Base-by-base conservation (phyloP, 495 filamentous ascomycete species). In the Podospora sp. region DNA sequence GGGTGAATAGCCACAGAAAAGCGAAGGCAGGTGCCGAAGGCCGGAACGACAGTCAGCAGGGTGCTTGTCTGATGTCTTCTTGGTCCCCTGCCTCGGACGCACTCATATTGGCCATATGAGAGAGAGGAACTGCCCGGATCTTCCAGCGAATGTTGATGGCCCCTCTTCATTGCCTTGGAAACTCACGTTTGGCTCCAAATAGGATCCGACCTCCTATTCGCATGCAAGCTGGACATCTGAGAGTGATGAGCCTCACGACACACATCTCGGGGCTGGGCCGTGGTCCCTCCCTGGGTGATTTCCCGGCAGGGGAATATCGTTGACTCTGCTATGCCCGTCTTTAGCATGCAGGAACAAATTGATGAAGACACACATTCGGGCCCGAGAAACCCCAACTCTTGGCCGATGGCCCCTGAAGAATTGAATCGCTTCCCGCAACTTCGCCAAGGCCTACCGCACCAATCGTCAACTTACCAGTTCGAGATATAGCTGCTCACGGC, bases 341-440 rank as follows among this genome's bases (percentile, higher is more conserved):
- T 59, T 65, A 69, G 18, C 25, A 63, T 72, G 69, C 68, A 75
- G 68, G 67, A 65, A 69, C 67, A 61, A 24, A 62, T 70, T 70
- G 60, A 71, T 66, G 69, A 68, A 71, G 62, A 64, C 65, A 67
- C 60, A 69, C 65, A 68, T 65, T 72, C 69, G 72, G 72, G 69
- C 36, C 69, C 69, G 69, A 72, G 51, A 53, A 62, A 46, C 56
- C 22, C 51, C 49, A 65, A 25, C n/a, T 61, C 35, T 46, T 20
- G 49, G 50, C 53, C 60, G n/a, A 7, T 24, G 18, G 6, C 58
- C 53, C 21, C 20, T n/a, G n/a, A n/a, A 25, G 2, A 40, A 65
- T 14, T 33, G 36, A 50, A 16, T 62, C 21, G 16, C 57, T n/a
- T 60, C 14, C 53, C 53, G 26, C 26, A 21, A 53, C 16, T 18